phyloP scores from a whole-genome alignment of 176 grass and related monocot species.

The Saccharum officinarum region DNA sequence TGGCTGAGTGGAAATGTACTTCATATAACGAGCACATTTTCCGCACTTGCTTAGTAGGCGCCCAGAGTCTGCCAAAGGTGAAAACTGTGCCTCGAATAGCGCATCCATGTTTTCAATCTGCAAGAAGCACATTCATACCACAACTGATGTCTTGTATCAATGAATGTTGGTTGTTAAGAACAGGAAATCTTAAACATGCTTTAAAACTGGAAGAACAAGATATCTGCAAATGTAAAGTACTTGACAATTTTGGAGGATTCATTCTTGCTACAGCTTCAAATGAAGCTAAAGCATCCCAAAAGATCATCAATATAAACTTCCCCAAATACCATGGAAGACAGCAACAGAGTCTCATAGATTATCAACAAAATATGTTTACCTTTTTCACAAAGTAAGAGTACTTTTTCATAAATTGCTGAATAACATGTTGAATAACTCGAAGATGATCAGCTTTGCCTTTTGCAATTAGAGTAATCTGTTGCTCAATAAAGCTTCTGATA shows the following conservation, averaged over 20 bases:
- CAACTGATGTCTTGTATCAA: not conserved
- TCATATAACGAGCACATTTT: conserved; percentile 96
- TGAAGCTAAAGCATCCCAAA: not conserved
- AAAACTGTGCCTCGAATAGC: conserved; percentile 98
- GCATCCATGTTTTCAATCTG: conserved; percentile 99
- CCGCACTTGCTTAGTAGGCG: conserved; percentile 94
- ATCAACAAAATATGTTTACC: conserved; percentile 52
- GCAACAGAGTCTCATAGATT: conserved; percentile 15
- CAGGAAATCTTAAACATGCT: conserved; percentile 4
- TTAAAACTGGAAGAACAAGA: not conserved
- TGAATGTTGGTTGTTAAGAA: conserved; percentile 9
- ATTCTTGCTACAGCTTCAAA: not conserved
- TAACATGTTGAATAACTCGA: conserved; percentile 72
- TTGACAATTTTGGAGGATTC: not conserved
- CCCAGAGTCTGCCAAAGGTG: conserved; percentile 88
- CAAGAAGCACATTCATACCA: conserved; percentile 37
- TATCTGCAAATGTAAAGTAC: not conserved
- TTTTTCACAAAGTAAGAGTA: conserved; percentile 91
- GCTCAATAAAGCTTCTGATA: conserved; percentile 97
- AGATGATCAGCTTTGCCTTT: conserved; percentile 84
- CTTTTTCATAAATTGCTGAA: conserved; percentile 85
- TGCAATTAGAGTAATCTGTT: conserved; percentile 93
- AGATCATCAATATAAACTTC: not conserved
- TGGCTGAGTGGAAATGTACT: conserved; percentile 87
- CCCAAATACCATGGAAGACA: conserved; percentile 3